Percentiles rank a stretch among this genome's conserved stretches.
phyloP scores from a whole-genome alignment of 75 land plant genomes.

The Pinus tabuliformis region DNA sequence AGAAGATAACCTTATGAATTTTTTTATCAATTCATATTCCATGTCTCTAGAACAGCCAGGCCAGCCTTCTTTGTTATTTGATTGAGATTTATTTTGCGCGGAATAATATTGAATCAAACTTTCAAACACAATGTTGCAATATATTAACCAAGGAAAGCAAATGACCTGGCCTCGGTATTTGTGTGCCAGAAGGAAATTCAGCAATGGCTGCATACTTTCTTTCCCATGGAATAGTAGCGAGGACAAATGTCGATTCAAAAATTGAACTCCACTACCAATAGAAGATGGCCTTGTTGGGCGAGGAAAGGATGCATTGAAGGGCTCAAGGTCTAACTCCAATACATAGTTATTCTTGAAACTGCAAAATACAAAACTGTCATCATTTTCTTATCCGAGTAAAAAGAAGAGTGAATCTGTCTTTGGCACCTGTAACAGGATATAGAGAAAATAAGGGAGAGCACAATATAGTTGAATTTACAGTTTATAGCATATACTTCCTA shows the following conservation, averaged over 20 bases:
- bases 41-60: too few relatives aligned
- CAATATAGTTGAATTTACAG: too few relatives aligned
- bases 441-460: neutral
- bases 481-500: too few relatives aligned
- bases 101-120: neutral
- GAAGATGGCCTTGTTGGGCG: slow-evolving; percentile 49
- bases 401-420: neutral
- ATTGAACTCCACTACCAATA: slow-evolving; percentile 78
- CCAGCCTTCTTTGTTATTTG: too few relatives aligned
- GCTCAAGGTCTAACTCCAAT: slow-evolving; percentile 66
- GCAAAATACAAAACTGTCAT: neutral
- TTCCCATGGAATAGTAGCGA: slow-evolving; percentile 58
- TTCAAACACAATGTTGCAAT: neutral
- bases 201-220: slow-evolving; percentile 63
- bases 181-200: slow-evolving; percentile 78
- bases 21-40: too few relatives aligned
- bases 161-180: slow-evolving; percentile 73
- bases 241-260: slow-evolving; percentile 92
- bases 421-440: neutral
- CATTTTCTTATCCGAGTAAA: neutral
- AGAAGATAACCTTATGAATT: too few relatives aligned
- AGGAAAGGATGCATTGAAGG: slow-evolving; percentile 56
- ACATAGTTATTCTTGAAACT: slow-evolving; percentile 37
- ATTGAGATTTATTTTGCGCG: too few relatives aligned
- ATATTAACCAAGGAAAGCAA: neutral